Evolutionary conservation across 352 stramenopile genomes (phyloP).

Genomic region (Phytophthora kernoviae): DNA sequence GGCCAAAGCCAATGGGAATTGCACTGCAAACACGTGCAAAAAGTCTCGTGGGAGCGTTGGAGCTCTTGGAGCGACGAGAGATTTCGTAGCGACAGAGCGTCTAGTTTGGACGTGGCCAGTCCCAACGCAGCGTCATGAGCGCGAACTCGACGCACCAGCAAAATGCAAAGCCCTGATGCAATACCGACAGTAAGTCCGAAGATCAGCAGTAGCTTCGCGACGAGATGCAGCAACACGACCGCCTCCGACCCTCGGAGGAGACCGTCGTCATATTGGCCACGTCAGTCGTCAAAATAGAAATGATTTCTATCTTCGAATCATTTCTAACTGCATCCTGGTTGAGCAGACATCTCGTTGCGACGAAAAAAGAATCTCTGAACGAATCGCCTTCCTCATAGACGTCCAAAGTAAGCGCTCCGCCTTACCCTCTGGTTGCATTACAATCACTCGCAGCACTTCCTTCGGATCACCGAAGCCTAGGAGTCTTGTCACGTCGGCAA

Average conservation of each 20-base stretch:
- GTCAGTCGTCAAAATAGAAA: neutral
- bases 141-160: constrained; percentile 54
- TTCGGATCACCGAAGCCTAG: no score
- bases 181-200: constrained; percentile 38
- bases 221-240: constrained; percentile 28
- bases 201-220: constrained; percentile 48
- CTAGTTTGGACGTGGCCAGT: constrained; percentile 51
- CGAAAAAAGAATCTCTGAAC: no score
- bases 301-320: no score
- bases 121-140: constrained; percentile 44
- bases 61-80: constrained; percentile 69
- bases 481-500: no score
- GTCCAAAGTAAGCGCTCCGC: no score
- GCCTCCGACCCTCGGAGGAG: constrained; percentile 6
- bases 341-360: no score
- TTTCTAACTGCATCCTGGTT: no score
- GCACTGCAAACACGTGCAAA: constrained; percentile 53
- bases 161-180: constrained; percentile 42
- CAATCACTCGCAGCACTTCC: no score
- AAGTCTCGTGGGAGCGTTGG: constrained; percentile 67
- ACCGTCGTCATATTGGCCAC: constrained; percentile 8
- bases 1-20: constrained; percentile 70
- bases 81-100: constrained; percentile 58
- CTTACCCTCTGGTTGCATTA: no score
- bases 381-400: no score